phyloP scores from a whole-genome alignment of 2,329 filamentous ascomycete species.

The Cyphellophora attinorum region DNA sequence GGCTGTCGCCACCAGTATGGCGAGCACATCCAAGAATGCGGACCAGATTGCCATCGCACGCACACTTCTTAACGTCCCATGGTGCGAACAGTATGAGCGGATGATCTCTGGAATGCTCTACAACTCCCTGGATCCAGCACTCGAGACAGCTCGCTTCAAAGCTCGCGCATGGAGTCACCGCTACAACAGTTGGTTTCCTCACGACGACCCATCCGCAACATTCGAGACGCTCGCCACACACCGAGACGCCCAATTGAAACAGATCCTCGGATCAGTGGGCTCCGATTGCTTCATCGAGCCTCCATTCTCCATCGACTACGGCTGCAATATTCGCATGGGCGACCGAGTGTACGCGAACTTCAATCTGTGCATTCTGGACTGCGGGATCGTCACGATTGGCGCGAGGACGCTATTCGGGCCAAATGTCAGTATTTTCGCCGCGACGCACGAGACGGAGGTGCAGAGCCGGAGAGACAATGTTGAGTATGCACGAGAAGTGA shows the following conservation, averaged over 20 bases:
- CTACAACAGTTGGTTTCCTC: conserved; percentile 49
- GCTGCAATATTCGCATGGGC: conserved; percentile 54
- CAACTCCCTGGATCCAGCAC: conserved; percentile 8
- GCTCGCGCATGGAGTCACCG: conserved; percentile 36
- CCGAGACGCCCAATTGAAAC: not conserved
- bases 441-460: conserved; percentile 44
- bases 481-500: conserved; percentile 40
- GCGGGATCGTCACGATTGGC: conserved; percentile 42
- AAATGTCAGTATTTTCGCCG: conserved; percentile 42
- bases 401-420: conserved; percentile 44
- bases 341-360: conserved; percentile 49
- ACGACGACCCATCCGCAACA: conserved; percentile 12
- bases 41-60: conserved; percentile 6
- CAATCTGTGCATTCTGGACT: conserved; percentile 35
- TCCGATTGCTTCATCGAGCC: conserved; percentile 38
- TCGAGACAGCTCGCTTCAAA: conserved; percentile 7
- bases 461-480: conserved; percentile 36
- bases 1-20: no score
- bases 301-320: conserved; percentile 55
- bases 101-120: conserved; percentile 22
- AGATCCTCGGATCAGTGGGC: not conserved
- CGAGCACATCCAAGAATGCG: conserved; percentile 7
- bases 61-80: conserved; percentile 12
- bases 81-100: conserved; percentile 20
- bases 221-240: not conserved